phyloP scores from a whole-genome alignment of 805 yeast species.

The Saturnispora quitensis region DNA sequence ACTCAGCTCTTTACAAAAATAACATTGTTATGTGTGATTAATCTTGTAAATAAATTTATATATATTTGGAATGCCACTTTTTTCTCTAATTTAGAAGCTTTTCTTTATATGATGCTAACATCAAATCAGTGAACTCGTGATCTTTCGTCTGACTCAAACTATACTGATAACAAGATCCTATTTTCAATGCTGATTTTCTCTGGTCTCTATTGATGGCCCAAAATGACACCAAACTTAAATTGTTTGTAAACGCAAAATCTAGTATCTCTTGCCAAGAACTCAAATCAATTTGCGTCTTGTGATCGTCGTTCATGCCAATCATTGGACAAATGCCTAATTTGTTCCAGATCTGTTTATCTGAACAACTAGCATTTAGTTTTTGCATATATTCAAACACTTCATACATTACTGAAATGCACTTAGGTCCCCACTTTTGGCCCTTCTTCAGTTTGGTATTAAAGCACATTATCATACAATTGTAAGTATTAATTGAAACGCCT shows the following conservation, averaged over 20 bases:
- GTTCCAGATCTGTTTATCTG: constrained; percentile 15
- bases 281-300: constrained; percentile 14
- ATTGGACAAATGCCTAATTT: constrained; percentile 27
- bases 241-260: constrained; percentile 12
- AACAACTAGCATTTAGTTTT: too few relatives aligned
- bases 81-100: too few relatives aligned
- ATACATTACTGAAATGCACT: constrained; percentile 20
- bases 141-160: constrained; percentile 19
- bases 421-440: constrained; percentile 21
- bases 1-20: constrained; percentile 8
- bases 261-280: constrained; percentile 20
- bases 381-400: constrained; percentile 5
- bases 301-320: constrained; percentile 28
- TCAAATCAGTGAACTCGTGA: constrained; percentile 16
- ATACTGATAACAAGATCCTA: constrained; percentile 14
- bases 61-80: not conserved
- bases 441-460: constrained; percentile 21
- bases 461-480: constrained; percentile 28
- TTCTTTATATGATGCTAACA: constrained; percentile 9
- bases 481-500: constrained; percentile 10
- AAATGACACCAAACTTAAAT: constrained; percentile 21
- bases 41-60: not conserved
- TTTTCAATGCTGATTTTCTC: not conserved
- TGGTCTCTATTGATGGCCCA: constrained; percentile 30
- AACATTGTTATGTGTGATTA: not conserved